phyloP scores from a whole-genome alignment of 495 filamentous ascomycete species.

The Cercophora scortea region DNA sequence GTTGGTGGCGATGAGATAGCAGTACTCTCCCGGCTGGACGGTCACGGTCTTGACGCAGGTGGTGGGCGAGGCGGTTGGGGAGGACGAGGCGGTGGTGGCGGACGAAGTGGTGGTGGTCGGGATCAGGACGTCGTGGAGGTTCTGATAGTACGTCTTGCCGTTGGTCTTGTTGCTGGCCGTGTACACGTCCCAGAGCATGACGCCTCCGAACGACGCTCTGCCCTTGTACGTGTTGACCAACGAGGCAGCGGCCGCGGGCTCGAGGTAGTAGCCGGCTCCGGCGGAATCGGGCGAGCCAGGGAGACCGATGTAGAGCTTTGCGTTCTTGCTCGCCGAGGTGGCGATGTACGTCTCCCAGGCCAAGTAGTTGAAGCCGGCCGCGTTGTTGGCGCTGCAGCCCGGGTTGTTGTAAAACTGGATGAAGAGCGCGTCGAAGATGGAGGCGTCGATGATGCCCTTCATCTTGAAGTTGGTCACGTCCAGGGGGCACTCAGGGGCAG shows the following conservation, averaged over 20 bases:
- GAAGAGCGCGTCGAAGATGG: conserved; percentile 55
- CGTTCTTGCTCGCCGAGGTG: conserved; percentile 44
- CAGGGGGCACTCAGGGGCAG: conserved; percentile 58
- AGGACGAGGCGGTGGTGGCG: not conserved
- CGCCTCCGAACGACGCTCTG: conserved; percentile 29
- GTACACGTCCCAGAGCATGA: conserved; percentile 34
- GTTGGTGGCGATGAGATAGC: conserved; percentile 7
- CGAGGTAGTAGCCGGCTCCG: conserved; percentile 21
- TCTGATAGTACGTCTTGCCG: conserved; percentile 23
- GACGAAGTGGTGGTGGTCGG: not conserved
- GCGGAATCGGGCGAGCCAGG: conserved; percentile 41
- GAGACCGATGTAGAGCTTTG: conserved; percentile 57
- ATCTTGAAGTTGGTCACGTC: conserved; percentile 42
- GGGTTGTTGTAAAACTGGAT: conserved; percentile 71
- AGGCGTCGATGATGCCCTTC: conserved; percentile 44
- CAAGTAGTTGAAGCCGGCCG: conserved; percentile 51
- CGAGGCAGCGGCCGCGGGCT: conserved; percentile 5
- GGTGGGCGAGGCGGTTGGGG: conserved; percentile 3
- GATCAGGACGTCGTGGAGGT: conserved; percentile 9
- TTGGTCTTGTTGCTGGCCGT: conserved; percentile 15
- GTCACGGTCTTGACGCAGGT: conserved; percentile 9
- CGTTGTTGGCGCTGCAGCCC: conserved; percentile 39
- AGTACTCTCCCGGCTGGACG: conserved; percentile 7
- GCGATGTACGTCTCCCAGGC: conserved; percentile 53
- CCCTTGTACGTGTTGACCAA: conserved; percentile 26